Percentiles rank a stretch among this genome's conserved stretches.
These are phyloP conservation scores for Cairneyella variabilis DNA, from an alignment of 495 filamentous ascomycete species.

Conservation along the genomic window DNA sequence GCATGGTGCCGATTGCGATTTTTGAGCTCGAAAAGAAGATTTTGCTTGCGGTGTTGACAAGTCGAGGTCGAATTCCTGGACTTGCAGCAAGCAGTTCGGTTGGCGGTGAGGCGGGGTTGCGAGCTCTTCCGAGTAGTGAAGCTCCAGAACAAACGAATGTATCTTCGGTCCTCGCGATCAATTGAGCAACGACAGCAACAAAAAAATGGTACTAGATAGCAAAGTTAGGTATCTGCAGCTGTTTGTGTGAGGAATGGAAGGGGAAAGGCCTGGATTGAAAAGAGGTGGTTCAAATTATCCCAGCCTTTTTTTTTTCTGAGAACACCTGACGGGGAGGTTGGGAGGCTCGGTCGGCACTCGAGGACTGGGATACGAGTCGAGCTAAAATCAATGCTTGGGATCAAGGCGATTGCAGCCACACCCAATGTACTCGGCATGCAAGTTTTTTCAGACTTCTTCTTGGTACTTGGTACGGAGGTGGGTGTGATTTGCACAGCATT, in stretches of 20 bases:
- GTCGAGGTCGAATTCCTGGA: not conserved
- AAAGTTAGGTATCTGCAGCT: too few species aligned
- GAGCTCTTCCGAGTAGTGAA: not conserved
- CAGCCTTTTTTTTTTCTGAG: not conserved
- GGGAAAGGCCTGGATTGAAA: constrained; percentile 17
- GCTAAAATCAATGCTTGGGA: too few species aligned
- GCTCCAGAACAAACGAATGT: constrained; percentile 14
- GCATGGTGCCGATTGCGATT: constrained; percentile 15
- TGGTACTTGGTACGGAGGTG: too few species aligned
- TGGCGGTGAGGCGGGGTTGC: constrained; percentile 6
- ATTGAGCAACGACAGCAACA: constrained; percentile 4
- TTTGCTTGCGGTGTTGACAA: not conserved
- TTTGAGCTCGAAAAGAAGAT: constrained; percentile 1
- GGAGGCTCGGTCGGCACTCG: too few species aligned
- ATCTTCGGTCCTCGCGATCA: not conserved
- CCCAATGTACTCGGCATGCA: too few species aligned
- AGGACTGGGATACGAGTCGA: too few species aligned
- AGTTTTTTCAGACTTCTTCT: too few species aligned
- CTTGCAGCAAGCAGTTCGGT: not conserved
- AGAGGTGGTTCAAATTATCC: not conserved
- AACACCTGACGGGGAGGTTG: too few species aligned
- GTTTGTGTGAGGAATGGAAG: constrained; percentile 17
- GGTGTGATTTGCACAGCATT: too few species aligned
- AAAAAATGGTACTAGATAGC: constrained; percentile 10
- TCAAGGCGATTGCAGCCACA: too few species aligned